Base-by-base conservation (phyloP, 768 basidiomycete genomes). In the Gloeopeniophorella convolvens region DNA sequence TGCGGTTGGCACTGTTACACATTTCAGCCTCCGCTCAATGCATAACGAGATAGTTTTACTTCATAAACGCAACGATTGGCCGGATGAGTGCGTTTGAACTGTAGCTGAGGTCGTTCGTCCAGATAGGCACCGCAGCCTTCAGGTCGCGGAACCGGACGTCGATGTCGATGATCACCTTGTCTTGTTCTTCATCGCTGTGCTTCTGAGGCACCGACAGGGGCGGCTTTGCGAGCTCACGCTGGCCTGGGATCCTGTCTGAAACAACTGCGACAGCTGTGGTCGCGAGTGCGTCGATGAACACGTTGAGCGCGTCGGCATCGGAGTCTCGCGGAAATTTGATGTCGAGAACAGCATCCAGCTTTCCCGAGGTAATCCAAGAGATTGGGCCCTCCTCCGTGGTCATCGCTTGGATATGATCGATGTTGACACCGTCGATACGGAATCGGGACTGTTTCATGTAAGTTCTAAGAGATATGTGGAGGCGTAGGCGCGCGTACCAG, bases 1-100 rank as follows among this genome's bases (percentile, higher is more conserved):
- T 99, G 52, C 86, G 82, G 63, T 98, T 95, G 3, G 88, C 85
- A 65, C 95, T 98, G 58, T 21, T 42, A 11, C 26, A 50, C 41
- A 15, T 62, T 33, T 65, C 56, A 34, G 7, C 20, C 53, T 10
- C 9, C 7, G 13, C n/a, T 27, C 11, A 13, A 12, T 11, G 18
- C 30, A 48, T 6, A 33, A 40, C 4, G 8, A 30, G 13, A 31
- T 5, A 30, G 7, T 73, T 84, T 52, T 60, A 94, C 93, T 96
- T 96, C 83, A 97, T 94, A 64, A 99, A 99, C 1, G 92, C 95
- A 13, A 98, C 96, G 55, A 99, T 97, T 3, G 96, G 94, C 59
- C 96, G 67, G 40, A 96, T 85, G 21, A 98, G 70, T 18, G 96
- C 96, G 61, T 84, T 89, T 61, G 95, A 96, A 54, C 89, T 85